These are phyloP conservation scores for Monilinia fructigena DNA, from an alignment of 2,329 filamentous ascomycete genomes.

Conservation along the genomic window DNA sequence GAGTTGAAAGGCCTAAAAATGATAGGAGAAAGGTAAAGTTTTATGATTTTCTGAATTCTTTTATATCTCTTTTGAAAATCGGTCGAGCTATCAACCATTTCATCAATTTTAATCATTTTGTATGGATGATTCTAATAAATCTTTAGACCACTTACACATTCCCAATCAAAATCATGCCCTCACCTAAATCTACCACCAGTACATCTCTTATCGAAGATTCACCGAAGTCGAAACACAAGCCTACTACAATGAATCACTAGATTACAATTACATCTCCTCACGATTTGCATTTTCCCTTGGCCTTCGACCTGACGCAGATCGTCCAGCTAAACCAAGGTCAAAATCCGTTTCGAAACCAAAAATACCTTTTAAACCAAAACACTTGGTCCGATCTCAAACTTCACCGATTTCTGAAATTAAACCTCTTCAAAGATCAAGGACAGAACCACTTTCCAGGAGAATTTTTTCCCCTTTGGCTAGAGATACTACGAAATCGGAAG, in stretches of 20 bases:
- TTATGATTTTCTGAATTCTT: not conserved
- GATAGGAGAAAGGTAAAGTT: conserved; percentile 16
- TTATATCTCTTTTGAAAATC: not conserved
- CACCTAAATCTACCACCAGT: conserved; percentile 15
- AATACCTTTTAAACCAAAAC: conserved; percentile 10
- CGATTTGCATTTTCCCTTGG: conserved; percentile 17
- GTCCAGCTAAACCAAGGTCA: conserved; percentile 9
- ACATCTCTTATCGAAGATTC: not conserved
- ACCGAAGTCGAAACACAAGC: conserved; percentile 18
- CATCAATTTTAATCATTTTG: not conserved
- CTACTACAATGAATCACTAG: conserved; percentile 18
- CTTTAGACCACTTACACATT: conserved; percentile 19
- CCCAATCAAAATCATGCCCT: conserved; percentile 21
- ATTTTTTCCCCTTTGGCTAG: conserved; percentile 2
- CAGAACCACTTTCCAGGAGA: conserved; percentile 7
- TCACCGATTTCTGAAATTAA: conserved; percentile 9
- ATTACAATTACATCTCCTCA: conserved; percentile 22
- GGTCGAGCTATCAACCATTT: not conserved
- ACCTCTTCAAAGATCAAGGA: conserved; percentile 10
- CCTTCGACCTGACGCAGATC: conserved; percentile 11
- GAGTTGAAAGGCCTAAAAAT: conserved; percentile 12
- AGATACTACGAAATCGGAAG: not conserved
- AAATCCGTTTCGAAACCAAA: conserved; percentile 17
- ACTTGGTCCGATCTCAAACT: conserved; percentile 12
- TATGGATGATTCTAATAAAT: not conserved